Evolutionary conservation across 202 grass and related monocot species (phyloP), one percentile per base, ranked within the genome.

Genomic region (Digitaria exilis): DNA sequence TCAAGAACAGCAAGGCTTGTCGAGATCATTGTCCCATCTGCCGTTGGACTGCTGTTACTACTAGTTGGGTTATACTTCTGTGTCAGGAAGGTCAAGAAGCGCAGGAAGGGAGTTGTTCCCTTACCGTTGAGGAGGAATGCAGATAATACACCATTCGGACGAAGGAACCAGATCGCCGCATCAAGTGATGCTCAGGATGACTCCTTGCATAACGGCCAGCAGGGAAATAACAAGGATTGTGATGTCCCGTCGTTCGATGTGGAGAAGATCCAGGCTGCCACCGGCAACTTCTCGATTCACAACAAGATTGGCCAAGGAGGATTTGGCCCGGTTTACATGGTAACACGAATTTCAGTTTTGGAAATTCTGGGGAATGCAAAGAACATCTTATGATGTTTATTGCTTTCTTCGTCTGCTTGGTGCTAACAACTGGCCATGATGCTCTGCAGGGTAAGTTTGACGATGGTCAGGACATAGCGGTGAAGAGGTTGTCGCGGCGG

Each of bases 291-390:
- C 45, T 80, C 93, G 1, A 3, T 3, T 2, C 22, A 31, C 41
- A 61, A 77, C 60, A 90, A 90, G 82, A 62, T 92, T 26, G 93
- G 93, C 0, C 71, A 90, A 48, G 93, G 93, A 2, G 90, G 93
- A 12, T 96, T 96, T 26, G 93, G 93, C 11, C 73, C 61, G 16
- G 88, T 96, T 42, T 92, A 90, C 77, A 92, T 88, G 93, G 90
- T 92, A 88, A 80, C 10, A 30, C 5, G 3, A 11, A 10, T 6
- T 29, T 14, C 59, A 74, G 8, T 50, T 25, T 28, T 21, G 15
- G 12, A 12, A 16, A 13, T 16, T 50, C 2, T 39, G 32, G n/a
- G n/a, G n/a, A 44, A 54, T 75, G 63, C 41, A 2, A 26, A 31
- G 18, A 48, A 9, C 11, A 31, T 28, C 28, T 31, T 25, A 65